Evolutionary conservation across 169 alveolate genomes (phyloP).

Genomic region (Plasmodium vinckei): DNA sequence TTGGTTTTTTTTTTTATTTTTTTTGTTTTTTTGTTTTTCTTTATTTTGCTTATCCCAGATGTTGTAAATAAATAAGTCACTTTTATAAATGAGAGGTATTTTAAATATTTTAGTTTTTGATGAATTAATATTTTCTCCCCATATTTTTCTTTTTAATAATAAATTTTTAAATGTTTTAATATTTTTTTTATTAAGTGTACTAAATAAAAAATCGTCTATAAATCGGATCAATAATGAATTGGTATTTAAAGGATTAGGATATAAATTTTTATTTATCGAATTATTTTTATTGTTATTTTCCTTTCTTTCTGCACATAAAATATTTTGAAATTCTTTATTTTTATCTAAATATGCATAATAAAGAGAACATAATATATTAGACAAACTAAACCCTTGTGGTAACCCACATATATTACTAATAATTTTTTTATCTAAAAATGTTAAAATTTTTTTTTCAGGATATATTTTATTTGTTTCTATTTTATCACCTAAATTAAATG

Average conservation of each 20-base stretch:
- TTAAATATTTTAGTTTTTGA: conserved; percentile 69
- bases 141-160: conserved; percentile 49
- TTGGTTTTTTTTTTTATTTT: background rate
- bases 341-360: conserved; percentile 72
- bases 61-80: conserved; percentile 2
- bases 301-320: conserved; percentile 21
- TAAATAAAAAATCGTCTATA: conserved; percentile 67
- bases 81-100: conserved; percentile 60
- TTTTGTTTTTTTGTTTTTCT: background rate
- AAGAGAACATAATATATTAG: conserved; percentile 65
- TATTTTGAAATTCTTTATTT: conserved; percentile 74
- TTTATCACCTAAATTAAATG: background rate
- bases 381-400: conserved; percentile 73
- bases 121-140: conserved; percentile 73
- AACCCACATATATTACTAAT: conserved; percentile 62
- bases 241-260: conserved; percentile 4
- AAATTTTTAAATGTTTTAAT: conserved; percentile 50
- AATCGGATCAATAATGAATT: conserved; percentile 57
- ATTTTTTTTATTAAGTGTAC: conserved; percentile 57
- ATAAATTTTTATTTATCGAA: background rate
- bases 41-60: background rate
- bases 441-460: conserved; percentile 30
- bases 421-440: conserved; percentile 59
- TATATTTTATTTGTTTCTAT: conserved; percentile 8
- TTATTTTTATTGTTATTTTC: background rate